phyloP scores from a whole-genome alignment of 805 yeast species.

The Yarrowia sp. region DNA sequence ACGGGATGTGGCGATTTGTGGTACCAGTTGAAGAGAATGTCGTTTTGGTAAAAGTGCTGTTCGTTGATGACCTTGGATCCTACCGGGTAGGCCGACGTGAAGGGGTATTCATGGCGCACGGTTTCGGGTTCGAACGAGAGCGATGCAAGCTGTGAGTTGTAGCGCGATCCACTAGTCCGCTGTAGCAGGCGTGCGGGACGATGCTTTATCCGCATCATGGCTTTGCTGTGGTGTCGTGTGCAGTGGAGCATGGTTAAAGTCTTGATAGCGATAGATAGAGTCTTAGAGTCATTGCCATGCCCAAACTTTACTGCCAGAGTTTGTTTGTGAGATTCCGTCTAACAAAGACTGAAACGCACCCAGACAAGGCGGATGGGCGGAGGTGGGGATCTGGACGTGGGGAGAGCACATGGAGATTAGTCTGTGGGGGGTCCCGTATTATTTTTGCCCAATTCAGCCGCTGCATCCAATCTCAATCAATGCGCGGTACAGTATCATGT shows the following conservation, averaged over 20 bases:
- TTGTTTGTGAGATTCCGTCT: background rate
- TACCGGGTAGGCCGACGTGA: conserved; percentile 33
- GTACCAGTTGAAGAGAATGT: conserved; percentile 60
- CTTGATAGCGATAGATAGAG: conserved; percentile 18
- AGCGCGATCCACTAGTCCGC: background rate
- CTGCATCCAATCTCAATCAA: background rate
- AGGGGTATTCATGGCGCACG: conserved; percentile 13
- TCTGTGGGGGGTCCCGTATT: background rate
- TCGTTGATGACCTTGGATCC: conserved; percentile 49
- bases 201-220: background rate
- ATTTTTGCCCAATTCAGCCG: background rate
- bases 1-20: conserved; percentile 80
- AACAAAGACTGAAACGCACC: conserved; percentile 8
- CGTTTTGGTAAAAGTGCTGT: conserved; percentile 85
- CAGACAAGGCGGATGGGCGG: conserved; percentile 14
- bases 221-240: conserved; percentile 17
- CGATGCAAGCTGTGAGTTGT: conserved; percentile 15
- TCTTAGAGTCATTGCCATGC: conserved; percentile 20
- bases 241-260: conserved; percentile 18
- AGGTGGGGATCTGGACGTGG: background rate
- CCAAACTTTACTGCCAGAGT: background rate
- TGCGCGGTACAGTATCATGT: background rate
- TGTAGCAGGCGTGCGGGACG: background rate
- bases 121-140: conserved; percentile 22
- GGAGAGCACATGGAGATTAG: background rate